These are phyloP conservation scores for Neurospora discreta DNA, from an alignment of 495 filamentous ascomycete genomes.

Conservation along the genomic window DNA sequence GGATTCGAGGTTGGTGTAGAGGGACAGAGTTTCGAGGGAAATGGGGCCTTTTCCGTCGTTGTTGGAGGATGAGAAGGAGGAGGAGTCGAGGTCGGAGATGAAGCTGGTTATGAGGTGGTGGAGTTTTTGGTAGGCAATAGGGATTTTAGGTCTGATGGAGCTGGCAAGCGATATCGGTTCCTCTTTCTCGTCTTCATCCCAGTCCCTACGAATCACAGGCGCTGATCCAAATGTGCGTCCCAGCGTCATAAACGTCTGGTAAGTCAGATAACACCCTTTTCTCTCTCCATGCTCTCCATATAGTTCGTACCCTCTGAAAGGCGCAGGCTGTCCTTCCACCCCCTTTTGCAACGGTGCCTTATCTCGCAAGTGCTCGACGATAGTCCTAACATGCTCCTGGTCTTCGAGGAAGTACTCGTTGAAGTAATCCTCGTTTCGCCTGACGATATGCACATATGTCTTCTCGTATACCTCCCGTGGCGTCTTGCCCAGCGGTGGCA, in stretches of 20 bases:
- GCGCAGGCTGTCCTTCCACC: slow-evolving; percentile 38
- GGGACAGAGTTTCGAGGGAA: neutral
- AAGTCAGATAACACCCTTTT: slow-evolving; percentile 35
- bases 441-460: slow-evolving; percentile 48
- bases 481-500: slow-evolving; percentile 56
- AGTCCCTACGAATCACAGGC: slow-evolving; percentile 33
- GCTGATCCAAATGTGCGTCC: slow-evolving; percentile 61
- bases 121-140: neutral
- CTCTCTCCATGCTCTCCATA: neutral
- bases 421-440: slow-evolving; percentile 60
- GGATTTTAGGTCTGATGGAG: slow-evolving; percentile 21
- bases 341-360: slow-evolving; percentile 39
- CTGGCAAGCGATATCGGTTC: slow-evolving; percentile 45
- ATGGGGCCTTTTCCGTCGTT: slow-evolving; percentile 5
- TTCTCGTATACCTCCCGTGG: slow-evolving; percentile 63
- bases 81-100: neutral
- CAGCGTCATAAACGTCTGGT: slow-evolving; percentile 59
- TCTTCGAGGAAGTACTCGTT: slow-evolving; percentile 60
- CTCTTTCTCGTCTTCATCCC: slow-evolving; percentile 50
- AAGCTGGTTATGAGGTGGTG: neutral
- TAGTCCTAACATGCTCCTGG: slow-evolving; percentile 48
- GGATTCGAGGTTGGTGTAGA: neutral
- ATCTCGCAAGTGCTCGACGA: slow-evolving; percentile 48
- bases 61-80: neutral
- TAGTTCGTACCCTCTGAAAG: neutral